These are phyloP conservation scores for Sporothrix humicola DNA, from an alignment of 2,329 filamentous ascomycete genomes.

Conservation along the genomic window DNA sequence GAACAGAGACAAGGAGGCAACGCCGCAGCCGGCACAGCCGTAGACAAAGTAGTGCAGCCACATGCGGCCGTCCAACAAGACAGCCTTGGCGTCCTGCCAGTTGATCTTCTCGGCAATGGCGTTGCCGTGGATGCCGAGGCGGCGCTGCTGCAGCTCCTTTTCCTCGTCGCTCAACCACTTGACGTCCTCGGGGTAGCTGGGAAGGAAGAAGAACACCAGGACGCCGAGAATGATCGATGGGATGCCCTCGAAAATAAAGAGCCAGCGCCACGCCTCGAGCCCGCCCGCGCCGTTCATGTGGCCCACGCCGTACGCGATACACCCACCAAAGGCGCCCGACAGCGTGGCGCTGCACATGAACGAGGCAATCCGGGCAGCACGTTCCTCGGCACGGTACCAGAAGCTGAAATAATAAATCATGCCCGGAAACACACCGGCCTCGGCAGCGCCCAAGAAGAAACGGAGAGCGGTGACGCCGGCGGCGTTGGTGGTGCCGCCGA, in stretches of 20 bases:
- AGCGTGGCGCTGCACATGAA: constrained; percentile 73
- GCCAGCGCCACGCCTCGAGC: constrained; percentile 73
- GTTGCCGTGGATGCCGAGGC: constrained; percentile 55
- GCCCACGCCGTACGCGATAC: constrained; percentile 71
- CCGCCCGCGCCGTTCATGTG: constrained; percentile 70
- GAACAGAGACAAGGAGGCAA: constrained; percentile 66
- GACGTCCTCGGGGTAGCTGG: constrained; percentile 70
- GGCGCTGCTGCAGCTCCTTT: constrained; percentile 57
- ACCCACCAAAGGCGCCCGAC: constrained; percentile 71
- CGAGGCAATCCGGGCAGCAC: constrained; percentile 72
- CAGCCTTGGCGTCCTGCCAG: constrained; percentile 71
- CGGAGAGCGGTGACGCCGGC: constrained; percentile 68
- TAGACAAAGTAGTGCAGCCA: constrained; percentile 69
- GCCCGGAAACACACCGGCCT: constrained; percentile 57
- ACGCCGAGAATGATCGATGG: constrained; percentile 26
- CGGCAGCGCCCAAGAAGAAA: constrained; percentile 67
- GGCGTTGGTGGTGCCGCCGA: constrained; percentile 68
- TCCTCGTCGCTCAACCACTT: constrained; percentile 66
- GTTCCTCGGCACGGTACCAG: constrained; percentile 74
- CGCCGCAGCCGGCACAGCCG: constrained; percentile 58
- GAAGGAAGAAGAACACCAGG: constrained; percentile 56
- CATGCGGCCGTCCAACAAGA: constrained; percentile 68
- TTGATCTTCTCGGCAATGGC: constrained; percentile 65
- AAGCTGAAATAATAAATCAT: constrained; percentile 68
- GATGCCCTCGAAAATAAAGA: constrained; percentile 49